Percentiles rank a stretch among this genome's conserved stretches.
phyloP scores from a whole-genome alignment of 495 filamentous ascomycete species.

The Beverwykella pulmonaria region DNA sequence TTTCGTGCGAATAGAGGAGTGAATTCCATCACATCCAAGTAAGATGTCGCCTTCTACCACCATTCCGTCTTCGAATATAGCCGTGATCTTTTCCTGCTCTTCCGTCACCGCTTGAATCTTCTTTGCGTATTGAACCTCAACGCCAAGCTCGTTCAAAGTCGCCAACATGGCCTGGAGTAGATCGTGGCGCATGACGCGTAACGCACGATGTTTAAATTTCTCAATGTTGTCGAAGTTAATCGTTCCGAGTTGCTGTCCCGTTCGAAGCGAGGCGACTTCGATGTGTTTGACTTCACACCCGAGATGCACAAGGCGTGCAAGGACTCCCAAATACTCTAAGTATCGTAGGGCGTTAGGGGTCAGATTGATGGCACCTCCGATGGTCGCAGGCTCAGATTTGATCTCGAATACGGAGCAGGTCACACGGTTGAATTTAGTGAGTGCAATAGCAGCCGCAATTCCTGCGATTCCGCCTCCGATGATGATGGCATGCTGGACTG shows the following conservation, averaged over 20 bases:
- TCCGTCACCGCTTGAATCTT: constrained; percentile 4
- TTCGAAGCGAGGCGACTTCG: constrained; percentile 30
- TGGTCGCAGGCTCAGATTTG: constrained; percentile 26
- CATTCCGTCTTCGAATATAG: constrained; percentile 21
- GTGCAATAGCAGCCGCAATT: constrained; percentile 24
- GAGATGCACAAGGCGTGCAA: background rate
- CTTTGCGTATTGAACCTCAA: constrained; percentile 27
- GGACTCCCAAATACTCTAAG: constrained; percentile 28
- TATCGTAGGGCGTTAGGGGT: constrained; percentile 34
- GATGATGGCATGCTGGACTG: constrained; percentile 27
- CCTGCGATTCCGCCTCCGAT: constrained; percentile 35
- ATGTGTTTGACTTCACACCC: constrained; percentile 28
- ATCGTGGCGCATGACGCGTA: constrained; percentile 24
- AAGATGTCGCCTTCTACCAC: constrained; percentile 23
- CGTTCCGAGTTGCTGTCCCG: constrained; percentile 17
- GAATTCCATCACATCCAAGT: constrained; percentile 35
- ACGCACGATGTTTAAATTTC: constrained; percentile 28
- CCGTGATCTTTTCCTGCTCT: constrained; percentile 10
- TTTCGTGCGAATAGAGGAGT: constrained; percentile 30
- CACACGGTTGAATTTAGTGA: constrained; percentile 16
- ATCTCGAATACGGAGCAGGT: constrained; percentile 29
- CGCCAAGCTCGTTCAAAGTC: constrained; percentile 19
- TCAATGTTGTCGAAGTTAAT: constrained; percentile 26
- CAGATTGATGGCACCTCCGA: constrained; percentile 32
- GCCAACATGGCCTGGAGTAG: constrained; percentile 22